Evolutionary conservation across 2,329 filamentous ascomycete species (phyloP).

Genomic region (Trichoderma sp.): DNA sequence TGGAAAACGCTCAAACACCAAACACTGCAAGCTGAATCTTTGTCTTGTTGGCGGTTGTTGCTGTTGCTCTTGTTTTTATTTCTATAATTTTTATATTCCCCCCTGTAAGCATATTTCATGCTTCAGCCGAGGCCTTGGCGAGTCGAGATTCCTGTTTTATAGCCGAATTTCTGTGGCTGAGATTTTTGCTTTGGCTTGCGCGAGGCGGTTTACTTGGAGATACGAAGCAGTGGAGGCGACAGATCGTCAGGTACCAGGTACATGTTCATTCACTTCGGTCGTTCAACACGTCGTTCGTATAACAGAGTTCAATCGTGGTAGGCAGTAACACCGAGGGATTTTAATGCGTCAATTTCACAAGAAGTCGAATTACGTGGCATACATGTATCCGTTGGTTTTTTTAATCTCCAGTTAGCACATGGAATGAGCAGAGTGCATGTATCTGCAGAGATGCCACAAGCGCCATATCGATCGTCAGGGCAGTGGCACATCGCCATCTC

Average conservation of each 20-base stretch:
- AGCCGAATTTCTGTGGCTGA: background rate
- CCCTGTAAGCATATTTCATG: background rate
- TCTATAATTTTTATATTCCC: background rate
- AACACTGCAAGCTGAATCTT: background rate
- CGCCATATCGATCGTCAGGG: background rate
- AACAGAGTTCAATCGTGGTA: background rate
- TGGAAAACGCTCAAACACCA: slow-evolving; percentile 5
- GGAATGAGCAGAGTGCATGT: background rate
- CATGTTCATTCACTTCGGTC: background rate
- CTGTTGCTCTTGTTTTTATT: background rate
- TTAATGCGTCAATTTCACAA: background rate
- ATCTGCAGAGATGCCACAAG: background rate
- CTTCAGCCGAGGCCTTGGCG: slow-evolving; percentile 4
- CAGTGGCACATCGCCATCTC: slow-evolving; percentile 2
- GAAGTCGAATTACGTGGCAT: background rate
- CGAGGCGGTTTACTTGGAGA: background rate
- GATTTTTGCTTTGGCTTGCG: background rate
- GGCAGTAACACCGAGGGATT: background rate
- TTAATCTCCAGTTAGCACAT: background rate
- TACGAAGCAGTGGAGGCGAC: background rate
- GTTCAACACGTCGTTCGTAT: background rate
- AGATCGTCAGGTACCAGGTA: background rate
- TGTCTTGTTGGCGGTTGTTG: background rate
- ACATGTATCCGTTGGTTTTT: background rate
- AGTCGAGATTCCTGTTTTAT: background rate